Conservation (phyloP, 225 moss, liverwort and hornwort species). For the Thuidium tamariscinum region DNA sequence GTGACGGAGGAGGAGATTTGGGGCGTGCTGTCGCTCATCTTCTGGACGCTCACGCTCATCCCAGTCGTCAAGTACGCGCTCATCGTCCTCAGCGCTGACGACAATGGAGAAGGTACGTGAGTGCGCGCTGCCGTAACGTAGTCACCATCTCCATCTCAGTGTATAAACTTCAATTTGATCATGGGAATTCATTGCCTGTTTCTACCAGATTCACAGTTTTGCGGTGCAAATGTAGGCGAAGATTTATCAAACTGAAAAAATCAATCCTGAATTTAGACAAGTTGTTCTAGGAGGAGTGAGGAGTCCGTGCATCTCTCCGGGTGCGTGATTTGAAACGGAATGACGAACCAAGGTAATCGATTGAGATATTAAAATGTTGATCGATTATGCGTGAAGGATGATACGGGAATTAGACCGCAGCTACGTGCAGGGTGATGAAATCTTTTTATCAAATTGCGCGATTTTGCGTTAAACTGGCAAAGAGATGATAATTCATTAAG, state of each 20-base stretch:
- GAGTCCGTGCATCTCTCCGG: not conserved
- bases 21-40: slow-evolving; percentile 62
- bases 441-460: not conserved
- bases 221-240: not conserved
- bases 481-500: not conserved
- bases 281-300: not conserved
- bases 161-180: not conserved
- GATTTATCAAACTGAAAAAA: not conserved
- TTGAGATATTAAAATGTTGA: not conserved
- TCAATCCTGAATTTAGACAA: not conserved
- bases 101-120: slow-evolving; percentile 72
- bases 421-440: not conserved
- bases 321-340: not conserved
- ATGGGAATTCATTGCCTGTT: too few relatives aligned
- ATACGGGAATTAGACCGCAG: not conserved
- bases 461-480: not conserved
- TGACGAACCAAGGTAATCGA: not conserved
- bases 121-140: not conserved
- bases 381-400: not conserved
- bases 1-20: slow-evolving; percentile 42
- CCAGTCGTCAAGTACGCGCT: slow-evolving; percentile 69
- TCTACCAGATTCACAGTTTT: too few relatives aligned
- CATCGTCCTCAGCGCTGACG: slow-evolving; percentile 68
- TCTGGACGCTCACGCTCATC: slow-evolving; percentile 72
- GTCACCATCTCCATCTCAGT: not conserved